phyloP scores from a whole-genome alignment of 163 green algal species.

The Chlorella variabilis region DNA sequence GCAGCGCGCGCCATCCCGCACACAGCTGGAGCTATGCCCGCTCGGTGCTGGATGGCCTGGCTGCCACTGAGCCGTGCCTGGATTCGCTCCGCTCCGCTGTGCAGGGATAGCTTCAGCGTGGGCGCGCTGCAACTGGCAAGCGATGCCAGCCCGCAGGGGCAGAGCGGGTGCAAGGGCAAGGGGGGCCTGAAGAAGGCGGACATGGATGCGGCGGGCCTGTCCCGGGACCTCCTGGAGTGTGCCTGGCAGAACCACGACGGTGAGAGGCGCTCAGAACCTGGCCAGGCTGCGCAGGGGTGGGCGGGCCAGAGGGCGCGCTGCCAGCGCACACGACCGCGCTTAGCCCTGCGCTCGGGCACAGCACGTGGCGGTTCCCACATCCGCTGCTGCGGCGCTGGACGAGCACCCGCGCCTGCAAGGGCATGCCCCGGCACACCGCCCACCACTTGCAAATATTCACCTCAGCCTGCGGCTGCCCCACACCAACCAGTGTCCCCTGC shows the following conservation, averaged over 20 bases:
- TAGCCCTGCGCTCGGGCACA: not conserved
- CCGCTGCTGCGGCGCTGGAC: too few relatives aligned
- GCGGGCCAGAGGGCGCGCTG: too few relatives aligned
- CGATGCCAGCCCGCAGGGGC: not conserved
- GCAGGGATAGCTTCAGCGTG: constrained; percentile 6
- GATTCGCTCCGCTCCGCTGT: too few relatives aligned
- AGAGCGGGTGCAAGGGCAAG: constrained; percentile 15
- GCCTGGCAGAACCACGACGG: constrained; percentile 10
- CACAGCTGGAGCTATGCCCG: too few relatives aligned
- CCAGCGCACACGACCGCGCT: too few relatives aligned
- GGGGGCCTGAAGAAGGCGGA: not conserved
- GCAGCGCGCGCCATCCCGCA: too few relatives aligned
- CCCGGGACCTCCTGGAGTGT: not conserved
- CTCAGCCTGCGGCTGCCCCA: not conserved
- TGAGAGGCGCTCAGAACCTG: not conserved
- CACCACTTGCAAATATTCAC: not conserved
- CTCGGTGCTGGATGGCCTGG: too few relatives aligned
- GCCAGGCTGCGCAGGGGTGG: too few relatives aligned
- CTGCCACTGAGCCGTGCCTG: too few relatives aligned
- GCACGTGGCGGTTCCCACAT: not conserved
- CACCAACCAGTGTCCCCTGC: not conserved
- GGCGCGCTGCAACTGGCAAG: not conserved
- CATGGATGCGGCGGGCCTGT: not conserved
- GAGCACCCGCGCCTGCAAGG: too few relatives aligned
- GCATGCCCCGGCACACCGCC: not conserved